phyloP scores from a whole-genome alignment of 352 stramenopile species.

The Phytophthora constricta region DNA sequence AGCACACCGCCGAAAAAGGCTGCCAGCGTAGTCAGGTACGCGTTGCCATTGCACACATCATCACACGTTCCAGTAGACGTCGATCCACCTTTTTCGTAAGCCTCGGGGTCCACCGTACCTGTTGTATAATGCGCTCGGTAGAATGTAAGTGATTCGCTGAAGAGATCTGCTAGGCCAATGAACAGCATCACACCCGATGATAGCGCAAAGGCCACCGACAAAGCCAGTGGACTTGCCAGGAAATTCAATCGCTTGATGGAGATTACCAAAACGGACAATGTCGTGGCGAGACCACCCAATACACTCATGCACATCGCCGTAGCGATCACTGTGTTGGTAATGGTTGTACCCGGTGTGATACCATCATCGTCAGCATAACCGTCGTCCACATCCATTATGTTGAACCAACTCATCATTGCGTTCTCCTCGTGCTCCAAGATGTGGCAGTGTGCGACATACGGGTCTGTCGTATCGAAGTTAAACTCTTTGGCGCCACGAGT shows the following conservation, averaged over 20 bases:
- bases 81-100: slow-evolving; percentile 65
- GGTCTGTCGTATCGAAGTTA: slow-evolving; percentile 72
- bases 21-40: slow-evolving; percentile 50
- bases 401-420: slow-evolving; percentile 81
- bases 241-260: slow-evolving; percentile 62
- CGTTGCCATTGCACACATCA: slow-evolving; percentile 63
- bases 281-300: slow-evolving; percentile 66
- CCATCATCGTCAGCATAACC: slow-evolving; percentile 47
- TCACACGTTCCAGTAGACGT: slow-evolving; percentile 56
- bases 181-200: slow-evolving; percentile 79
- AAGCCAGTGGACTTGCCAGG: slow-evolving; percentile 48
- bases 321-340: slow-evolving; percentile 54
- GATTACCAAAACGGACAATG: slow-evolving; percentile 63
- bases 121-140: slow-evolving; percentile 57
- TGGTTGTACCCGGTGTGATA: slow-evolving; percentile 37
- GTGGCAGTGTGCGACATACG: slow-evolving; percentile 82
- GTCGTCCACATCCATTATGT: slow-evolving; percentile 57
- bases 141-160: slow-evolving; percentile 54
- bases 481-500: slow-evolving; percentile 65
- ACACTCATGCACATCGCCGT: slow-evolving; percentile 80
- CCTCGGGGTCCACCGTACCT: slow-evolving; percentile 60
- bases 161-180: slow-evolving; percentile 67
- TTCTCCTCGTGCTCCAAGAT: slow-evolving; percentile 86
- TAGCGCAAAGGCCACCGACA: slow-evolving; percentile 66
- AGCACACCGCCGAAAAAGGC: slow-evolving; percentile 62